These are phyloP conservation scores for Sordaria brevicollis DNA, from an alignment of 495 filamentous ascomycete species.

Conservation along the genomic window DNA sequence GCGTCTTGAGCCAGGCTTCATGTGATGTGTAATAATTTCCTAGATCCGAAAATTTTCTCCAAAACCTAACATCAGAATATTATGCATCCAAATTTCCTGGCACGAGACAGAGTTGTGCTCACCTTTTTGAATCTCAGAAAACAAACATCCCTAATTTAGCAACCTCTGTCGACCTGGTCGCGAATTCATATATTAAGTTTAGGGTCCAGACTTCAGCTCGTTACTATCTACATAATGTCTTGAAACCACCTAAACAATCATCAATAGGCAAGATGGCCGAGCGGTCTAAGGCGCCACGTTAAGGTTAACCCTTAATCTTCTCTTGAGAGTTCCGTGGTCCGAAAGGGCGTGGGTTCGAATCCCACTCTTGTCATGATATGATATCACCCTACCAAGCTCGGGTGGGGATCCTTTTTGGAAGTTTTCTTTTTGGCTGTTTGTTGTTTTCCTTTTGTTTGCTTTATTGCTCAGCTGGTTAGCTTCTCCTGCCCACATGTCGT, in stretches of 20 bases:
- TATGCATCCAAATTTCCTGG: too few relatives aligned
- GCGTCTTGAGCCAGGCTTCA: too few relatives aligned
- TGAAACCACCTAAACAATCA: background rate
- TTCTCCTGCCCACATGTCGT: background rate
- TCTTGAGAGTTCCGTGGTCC: slow-evolving; percentile 15
- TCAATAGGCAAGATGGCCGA: background rate
- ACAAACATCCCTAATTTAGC: too few relatives aligned
- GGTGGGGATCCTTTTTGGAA: background rate
- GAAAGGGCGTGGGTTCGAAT: slow-evolving; percentile 29
- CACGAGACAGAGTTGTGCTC: too few relatives aligned
- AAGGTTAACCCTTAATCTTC: background rate
- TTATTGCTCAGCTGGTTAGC: too few relatives aligned
- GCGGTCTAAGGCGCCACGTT: background rate
- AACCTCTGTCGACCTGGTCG: too few relatives aligned
- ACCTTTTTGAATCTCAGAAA: too few relatives aligned
- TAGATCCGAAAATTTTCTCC: too few relatives aligned
- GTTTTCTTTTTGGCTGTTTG: background rate
- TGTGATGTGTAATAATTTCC: too few relatives aligned
- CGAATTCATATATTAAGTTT: background rate
- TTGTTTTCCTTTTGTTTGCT: background rate
- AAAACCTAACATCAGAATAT: too few relatives aligned
- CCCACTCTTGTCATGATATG: slow-evolving; percentile 19
- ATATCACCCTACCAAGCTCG: background rate
- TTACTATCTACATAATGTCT: background rate
- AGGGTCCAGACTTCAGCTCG: background rate